Evolutionary conservation across 148 eudicot species (phyloP).

Genomic region (Rhododendron molle): DNA sequence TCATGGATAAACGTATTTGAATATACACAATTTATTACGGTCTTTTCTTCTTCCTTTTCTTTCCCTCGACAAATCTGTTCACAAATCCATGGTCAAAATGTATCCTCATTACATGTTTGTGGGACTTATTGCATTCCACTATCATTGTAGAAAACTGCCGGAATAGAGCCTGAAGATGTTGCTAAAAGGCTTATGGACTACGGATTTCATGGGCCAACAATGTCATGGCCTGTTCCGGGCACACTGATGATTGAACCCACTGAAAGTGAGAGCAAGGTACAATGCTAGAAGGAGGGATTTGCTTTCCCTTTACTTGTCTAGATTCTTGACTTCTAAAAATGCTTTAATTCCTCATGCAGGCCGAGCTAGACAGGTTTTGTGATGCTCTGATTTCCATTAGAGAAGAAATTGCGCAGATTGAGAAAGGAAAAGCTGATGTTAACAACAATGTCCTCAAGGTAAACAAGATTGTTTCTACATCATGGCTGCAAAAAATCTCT

Average conservation of each 20-base stretch:
- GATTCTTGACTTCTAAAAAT: not conserved
- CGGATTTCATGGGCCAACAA: conserved; percentile 96
- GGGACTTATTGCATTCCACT: conserved; percentile 16
- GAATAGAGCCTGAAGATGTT: conserved; percentile 94
- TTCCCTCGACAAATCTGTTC: not conserved
- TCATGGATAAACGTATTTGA: not conserved
- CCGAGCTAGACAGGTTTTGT: conserved; percentile 90
- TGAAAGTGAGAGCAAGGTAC: conserved; percentile 99
- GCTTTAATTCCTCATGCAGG: conserved; percentile 41
- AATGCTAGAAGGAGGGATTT: not conserved
- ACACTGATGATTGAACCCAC: conserved; percentile 99
- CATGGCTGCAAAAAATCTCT: not conserved
- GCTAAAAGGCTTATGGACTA: conserved; percentile 98
- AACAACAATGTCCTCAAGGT: conserved; percentile 97
- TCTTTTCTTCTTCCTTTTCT: not conserved
- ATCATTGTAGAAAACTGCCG: conserved; percentile 70
- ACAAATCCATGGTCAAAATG: not conserved
- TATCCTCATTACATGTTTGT: not conserved
- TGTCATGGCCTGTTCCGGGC: conserved; percentile 99
- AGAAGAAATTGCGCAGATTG: conserved; percentile 87
- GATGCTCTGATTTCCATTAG: conserved; percentile 92
- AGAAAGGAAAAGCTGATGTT: conserved; percentile 78
- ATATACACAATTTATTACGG: not conserved
- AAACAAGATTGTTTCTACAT: not conserved
- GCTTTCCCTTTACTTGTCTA: not conserved